Base-by-base conservation (phyloP, 495 filamentous ascomycete species). In the Corynascus novoguineensis region DNA sequence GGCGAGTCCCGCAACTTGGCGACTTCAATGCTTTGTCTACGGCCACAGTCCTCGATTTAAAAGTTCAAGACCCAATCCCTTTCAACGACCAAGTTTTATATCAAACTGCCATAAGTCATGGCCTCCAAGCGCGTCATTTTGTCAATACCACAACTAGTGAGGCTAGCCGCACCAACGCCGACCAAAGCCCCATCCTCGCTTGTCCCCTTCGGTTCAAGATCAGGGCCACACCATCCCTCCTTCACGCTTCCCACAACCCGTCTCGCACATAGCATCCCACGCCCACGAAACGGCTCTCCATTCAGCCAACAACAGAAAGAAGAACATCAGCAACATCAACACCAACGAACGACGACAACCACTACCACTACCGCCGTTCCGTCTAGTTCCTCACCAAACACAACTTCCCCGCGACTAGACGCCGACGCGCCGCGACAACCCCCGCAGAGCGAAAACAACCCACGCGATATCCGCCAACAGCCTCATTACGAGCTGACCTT, bases 401-500 rank as follows among this genome's bases (percentile, higher is more conserved):
- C 46, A 32, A 3, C 47, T 21, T 25, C 25, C 14, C n/a, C 38
- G 5, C 11, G 37, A 19, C 35, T 54, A 29, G 37, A 21, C 37
- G 4, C 35, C 4, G 3, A 15, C 37, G 10, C 15, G 37, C 17
- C 47, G 69, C 60, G 54, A 11, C 25, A 35, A 24, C 37, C 59
- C 55, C 27, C 32, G 42, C 40, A 53, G n/a, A n/a, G n/a, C n/a
- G n/a, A n/a, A n/a, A n/a, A 11, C 25, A 35, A 24, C 37, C 59
- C 55, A 19, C 32, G 42, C 40, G 49, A 61, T 34, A 29, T 58
- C 55, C 21, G 10, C 50, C 50, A 59, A 38, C 57, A 65, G 31
- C 21, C 59, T 8, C 78, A 84, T 35, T 98, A 97, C 73, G 75
- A 87, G 47, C 76, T 97, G 25, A 85, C 82, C 11, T 96, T 99